Base-by-base conservation (phyloP, 768 basidiomycete genomes). In the Boletellus ananas region DNA sequence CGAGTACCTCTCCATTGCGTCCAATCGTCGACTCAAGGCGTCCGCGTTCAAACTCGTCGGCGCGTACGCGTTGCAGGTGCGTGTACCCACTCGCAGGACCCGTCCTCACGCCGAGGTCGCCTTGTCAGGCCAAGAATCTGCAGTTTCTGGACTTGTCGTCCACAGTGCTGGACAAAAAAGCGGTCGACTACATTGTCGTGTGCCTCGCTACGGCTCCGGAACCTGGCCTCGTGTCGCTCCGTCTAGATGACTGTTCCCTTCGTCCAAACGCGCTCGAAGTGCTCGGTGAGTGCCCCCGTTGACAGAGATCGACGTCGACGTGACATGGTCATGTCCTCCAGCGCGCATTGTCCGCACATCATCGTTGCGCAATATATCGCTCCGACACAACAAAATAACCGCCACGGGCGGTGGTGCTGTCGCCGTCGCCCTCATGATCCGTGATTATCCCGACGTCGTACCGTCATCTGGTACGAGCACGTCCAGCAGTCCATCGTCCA, bases 341-440 rank as follows among this genome's bases (percentile, higher is more conserved):
- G 91, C 90, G 16, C 85, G 92, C 49, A 83, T 82, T 13, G 82
- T 97, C 16, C 87, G 95, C 5, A 83, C 80, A 0, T 93, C 92
- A 0, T 84, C 85, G 0, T 70, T 99, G 50, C 81, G 83, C 50
- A 92, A 99, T 62, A 84, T 99, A 43, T 95, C 93, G 5, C 71
- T 99, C 20, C 82, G 95, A 14, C 80, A 90, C 40, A 98, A 99
- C 68, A 81, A 81, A 37, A 96, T 98, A 60, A 82, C 77, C 31
- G 78, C 84, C 0, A 79, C 87, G 0, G 93, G 94, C 31, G 93
- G 89, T 6, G 92, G 93, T 31, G 93, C 88, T 8, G 92, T 98
- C 6, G 89, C 93, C 0, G 76, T 98, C 12, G 94, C 95, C 0
- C 78, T 96, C 45, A 94, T 99, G 91, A 94, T 97, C 55, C 82